Evolutionary conservation across 2,329 filamentous ascomycete species (phyloP).

Genomic region (Corynespora cassiicola): DNA sequence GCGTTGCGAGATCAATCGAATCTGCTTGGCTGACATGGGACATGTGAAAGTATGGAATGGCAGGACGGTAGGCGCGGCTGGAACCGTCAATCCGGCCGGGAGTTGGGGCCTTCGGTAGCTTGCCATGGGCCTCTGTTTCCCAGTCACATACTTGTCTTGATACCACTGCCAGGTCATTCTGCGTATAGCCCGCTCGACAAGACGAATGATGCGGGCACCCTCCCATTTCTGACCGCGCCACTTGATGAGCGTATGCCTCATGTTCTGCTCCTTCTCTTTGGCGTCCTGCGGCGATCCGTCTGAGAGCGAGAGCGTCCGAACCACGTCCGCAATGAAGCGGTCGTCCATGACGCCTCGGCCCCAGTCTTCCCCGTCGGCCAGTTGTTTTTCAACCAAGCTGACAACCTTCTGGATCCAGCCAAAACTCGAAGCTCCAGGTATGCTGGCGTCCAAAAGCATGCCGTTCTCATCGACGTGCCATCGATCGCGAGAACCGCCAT

Average conservation of each 20-base stretch:
- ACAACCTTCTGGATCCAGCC: conserved; percentile 92
- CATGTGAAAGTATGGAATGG: conserved; percentile 99
- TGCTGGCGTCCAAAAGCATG: conserved; percentile 77
- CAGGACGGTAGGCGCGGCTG: conserved; percentile 89
- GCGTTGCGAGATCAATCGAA: conserved; percentile 91
- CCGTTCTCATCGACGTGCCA: conserved; percentile 92
- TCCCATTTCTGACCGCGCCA: conserved; percentile 84
- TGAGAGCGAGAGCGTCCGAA: conserved; percentile 54
- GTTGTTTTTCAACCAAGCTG: conserved; percentile 86
- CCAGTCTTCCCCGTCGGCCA: conserved; percentile 86
- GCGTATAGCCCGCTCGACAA: conserved; percentile 84
- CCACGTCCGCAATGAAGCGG: conserved; percentile 47
- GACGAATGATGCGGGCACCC: conserved; percentile 80
- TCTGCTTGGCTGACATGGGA: conserved; percentile 87
- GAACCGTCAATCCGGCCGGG: conserved; percentile 75
- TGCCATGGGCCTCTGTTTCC: conserved; percentile 61
- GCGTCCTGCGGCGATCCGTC: conserved; percentile 37
- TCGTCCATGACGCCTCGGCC: conserved; percentile 71
- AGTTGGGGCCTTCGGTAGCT: conserved; percentile 76
- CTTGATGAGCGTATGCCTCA: conserved; percentile 45
- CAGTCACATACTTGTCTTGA: conserved; percentile 73
- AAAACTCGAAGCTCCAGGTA: conserved; percentile 64
- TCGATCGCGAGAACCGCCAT: conserved; percentile 76
- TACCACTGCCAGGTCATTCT: conserved; percentile 87
- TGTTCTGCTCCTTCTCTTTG: conserved; percentile 43